Conservation (phyloP, 2,329 filamentous ascomycete species). For the Paecilomyces fulvus region DNA sequence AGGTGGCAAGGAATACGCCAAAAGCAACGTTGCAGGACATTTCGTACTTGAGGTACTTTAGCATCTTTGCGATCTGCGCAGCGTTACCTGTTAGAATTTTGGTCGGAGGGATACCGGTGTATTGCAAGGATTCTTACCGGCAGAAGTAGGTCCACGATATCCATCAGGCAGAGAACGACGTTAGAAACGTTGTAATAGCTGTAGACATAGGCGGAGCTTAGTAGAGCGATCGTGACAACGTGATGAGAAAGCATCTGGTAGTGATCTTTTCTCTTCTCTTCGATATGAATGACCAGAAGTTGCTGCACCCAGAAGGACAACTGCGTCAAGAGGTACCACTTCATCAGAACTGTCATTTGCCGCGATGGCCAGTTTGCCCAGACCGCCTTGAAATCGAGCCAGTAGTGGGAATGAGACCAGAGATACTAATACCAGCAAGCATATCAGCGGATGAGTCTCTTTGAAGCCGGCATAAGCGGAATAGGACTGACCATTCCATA, state of each 20-base stretch:
- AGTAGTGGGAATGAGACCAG: slow-evolving; percentile 69
- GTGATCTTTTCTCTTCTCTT: slow-evolving; percentile 89
- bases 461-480: slow-evolving; percentile 1
- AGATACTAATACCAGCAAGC: slow-evolving; percentile 55
- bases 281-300: slow-evolving; percentile 87
- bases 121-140: slow-evolving; percentile 52
- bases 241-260: slow-evolving; percentile 95
- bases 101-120: slow-evolving; percentile 3
- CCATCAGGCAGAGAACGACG: slow-evolving; percentile 85
- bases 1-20: slow-evolving; percentile 74
- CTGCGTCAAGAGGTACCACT: slow-evolving; percentile 84
- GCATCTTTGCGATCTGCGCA: slow-evolving; percentile 61
- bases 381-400: slow-evolving; percentile 64
- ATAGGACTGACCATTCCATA: slow-evolving; percentile 63
- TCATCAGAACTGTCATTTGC: slow-evolving; percentile 64
- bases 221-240: slow-evolving; percentile 74
- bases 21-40: slow-evolving; percentile 74
- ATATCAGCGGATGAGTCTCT: slow-evolving; percentile 1
- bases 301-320: slow-evolving; percentile 92
- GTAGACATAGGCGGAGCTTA: slow-evolving; percentile 77
- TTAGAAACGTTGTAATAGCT: slow-evolving; percentile 82
- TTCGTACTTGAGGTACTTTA: slow-evolving; percentile 78
- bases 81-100: slow-evolving; percentile 42
- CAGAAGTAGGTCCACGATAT: slow-evolving; percentile 80
- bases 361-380: slow-evolving; percentile 81